Conservation (phyloP, 78 protist species). For the Protostelium mycophagum region DNA sequence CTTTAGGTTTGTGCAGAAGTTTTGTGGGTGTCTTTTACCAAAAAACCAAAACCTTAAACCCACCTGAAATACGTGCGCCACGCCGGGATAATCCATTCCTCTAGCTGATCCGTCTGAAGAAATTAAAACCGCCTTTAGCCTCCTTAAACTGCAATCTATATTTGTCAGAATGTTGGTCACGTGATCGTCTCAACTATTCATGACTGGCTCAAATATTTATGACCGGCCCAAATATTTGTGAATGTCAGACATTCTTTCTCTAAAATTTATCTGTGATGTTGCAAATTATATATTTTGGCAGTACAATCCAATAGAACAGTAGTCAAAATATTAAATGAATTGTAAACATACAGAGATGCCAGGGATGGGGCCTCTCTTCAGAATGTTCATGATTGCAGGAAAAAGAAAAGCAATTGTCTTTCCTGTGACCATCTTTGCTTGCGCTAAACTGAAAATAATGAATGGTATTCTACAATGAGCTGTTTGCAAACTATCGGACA, state of each 20-base stretch:
- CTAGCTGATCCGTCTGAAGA: constrained; percentile 62
- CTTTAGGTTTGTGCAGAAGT: not conserved
- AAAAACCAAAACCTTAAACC: constrained; percentile 15
- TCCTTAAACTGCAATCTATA: constrained; percentile 12
- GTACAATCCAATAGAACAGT: no score
- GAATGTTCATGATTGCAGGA: constrained; percentile 89
- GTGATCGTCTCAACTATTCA: no score
- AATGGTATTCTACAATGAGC: no score
- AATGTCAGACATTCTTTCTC: not conserved
- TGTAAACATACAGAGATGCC: not conserved
- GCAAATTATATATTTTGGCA: no score
- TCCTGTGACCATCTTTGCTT: constrained; percentile 96
- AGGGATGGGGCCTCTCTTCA: not conserved
- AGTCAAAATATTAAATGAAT: no score
- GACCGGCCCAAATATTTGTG: not conserved
- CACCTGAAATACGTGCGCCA: constrained; percentile 53
- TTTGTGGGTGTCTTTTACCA: no score
- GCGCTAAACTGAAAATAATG: constrained; percentile 8
- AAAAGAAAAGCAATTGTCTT: constrained; percentile 96
- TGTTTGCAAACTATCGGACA: no score
- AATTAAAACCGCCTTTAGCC: not conserved
- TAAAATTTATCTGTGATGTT: no score
- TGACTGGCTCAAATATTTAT: no score
- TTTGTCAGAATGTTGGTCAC: not conserved
- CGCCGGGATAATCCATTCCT: constrained; percentile 66